A percentile compares a stretch with the other conserved stretches of the same genome.
Conservation (phyloP, 345 rosid genomes). For the Euphorbia pulcherrima region DNA sequence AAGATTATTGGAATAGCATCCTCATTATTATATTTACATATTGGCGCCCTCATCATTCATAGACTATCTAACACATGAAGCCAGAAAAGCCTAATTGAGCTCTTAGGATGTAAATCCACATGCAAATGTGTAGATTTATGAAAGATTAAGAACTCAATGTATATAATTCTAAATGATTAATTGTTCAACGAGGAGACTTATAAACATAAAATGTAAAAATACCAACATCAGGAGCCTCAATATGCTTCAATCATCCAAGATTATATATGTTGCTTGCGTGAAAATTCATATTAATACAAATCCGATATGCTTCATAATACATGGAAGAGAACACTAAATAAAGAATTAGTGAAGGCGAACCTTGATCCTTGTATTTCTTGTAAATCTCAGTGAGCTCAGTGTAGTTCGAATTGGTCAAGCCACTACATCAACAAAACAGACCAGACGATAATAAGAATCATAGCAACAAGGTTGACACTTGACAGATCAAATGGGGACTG, state of each 20-base stretch:
- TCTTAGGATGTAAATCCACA: too few species aligned
- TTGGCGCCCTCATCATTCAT: neutral
- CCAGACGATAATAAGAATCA: neutral
- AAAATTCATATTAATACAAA: neutral
- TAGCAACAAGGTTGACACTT: too few species aligned
- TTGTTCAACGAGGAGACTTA: neutral
- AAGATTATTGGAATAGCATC: neutral
- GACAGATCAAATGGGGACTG: neutral
- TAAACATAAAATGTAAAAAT: neutral
- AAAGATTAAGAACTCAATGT: neutral
- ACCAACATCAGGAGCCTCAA: neutral
- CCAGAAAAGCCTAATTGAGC: too few species aligned
- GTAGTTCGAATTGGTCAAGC: constrained; percentile 88
- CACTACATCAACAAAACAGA: constrained; percentile 47
- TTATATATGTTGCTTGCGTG: neutral
- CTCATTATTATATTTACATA: neutral
- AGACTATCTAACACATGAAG: neutral
- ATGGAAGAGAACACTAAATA: neutral
- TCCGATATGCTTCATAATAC: too few species aligned
- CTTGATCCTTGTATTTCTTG: constrained; percentile 77
- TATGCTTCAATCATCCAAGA: neutral
- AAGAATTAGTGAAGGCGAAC: constrained; percentile 28
- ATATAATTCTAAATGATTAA: too few species aligned
- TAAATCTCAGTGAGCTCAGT: constrained; percentile 77
- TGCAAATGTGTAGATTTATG: neutral